Conservation (phyloP, 129 eudicot species). For the Lactuca sativa region DNA sequence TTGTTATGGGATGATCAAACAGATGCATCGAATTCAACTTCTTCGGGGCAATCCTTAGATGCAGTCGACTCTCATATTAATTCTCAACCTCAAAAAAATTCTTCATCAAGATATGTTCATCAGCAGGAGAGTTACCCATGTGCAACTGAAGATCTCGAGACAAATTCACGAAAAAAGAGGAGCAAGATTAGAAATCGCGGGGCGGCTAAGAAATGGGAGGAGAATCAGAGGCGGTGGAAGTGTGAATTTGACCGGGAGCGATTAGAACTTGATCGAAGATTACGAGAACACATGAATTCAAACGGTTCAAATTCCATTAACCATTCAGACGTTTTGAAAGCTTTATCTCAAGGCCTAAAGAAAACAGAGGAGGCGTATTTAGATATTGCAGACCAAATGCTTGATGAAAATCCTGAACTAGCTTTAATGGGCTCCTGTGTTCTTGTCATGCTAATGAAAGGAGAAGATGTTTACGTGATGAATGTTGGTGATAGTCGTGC, state of each 20-base stretch:
- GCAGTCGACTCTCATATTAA: neutral
- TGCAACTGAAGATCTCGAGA: constrained; percentile 39
- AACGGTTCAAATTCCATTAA: constrained; percentile 43
- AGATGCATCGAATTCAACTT: constrained; percentile 30
- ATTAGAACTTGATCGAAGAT: constrained; percentile 76
- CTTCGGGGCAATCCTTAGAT: constrained; percentile 9
- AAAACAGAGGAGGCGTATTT: constrained; percentile 89
- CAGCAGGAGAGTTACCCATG: constrained; percentile 55
- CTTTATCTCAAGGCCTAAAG: constrained; percentile 66
- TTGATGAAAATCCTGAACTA: constrained; percentile 83
- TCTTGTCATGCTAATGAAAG: constrained; percentile 94
- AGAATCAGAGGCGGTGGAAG: constrained; percentile 88
- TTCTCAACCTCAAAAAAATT: neutral
- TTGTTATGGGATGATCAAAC: constrained; percentile 78
- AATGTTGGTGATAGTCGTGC: constrained; percentile 96
- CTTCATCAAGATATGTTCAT: constrained; percentile 26
- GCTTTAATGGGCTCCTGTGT: constrained; percentile 98
- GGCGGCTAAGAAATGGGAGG: constrained; percentile 69
- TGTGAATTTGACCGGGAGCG: constrained; percentile 85
- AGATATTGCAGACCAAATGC: constrained; percentile 89
- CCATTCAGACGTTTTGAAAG: constrained; percentile 76
- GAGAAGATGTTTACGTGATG: constrained; percentile 95
- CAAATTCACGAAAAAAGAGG: constrained; percentile 36
- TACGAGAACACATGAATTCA: constrained; percentile 54
- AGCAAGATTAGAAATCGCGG: constrained; percentile 48